These are phyloP conservation scores for Phlebiopsis flavidoalba DNA, from an alignment of 768 basidiomycete species.

Conservation along the genomic window DNA sequence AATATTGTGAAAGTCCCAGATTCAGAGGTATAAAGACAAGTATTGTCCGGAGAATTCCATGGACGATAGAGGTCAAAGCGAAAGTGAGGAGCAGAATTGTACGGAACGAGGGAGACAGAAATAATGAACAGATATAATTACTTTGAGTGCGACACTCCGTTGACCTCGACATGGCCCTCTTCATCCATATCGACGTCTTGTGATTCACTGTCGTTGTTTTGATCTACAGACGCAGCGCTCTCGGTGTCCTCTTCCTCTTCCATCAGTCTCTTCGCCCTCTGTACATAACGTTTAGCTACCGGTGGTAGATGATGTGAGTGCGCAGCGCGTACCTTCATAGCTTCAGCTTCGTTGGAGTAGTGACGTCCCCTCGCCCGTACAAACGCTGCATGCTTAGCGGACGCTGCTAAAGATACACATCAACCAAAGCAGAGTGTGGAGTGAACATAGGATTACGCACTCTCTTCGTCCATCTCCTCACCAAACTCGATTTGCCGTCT, in stretches of 20 bases:
- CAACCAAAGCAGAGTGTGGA: background rate
- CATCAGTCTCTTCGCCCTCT: conserved; percentile 64
- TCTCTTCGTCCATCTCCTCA: conserved; percentile 88
- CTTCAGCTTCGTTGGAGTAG: conserved; percentile 88
- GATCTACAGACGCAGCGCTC: conserved; percentile 14
- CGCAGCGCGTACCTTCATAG: conserved; percentile 68
- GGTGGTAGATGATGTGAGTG: background rate
- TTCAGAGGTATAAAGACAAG: background rate
- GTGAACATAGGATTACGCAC: conserved; percentile 37
- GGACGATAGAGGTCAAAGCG: background rate
- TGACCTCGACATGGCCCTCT: conserved; percentile 16
- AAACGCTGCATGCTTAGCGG: conserved; percentile 78
- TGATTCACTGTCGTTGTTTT: conserved; percentile 16
- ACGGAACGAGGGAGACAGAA: background rate
- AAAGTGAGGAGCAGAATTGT: background rate
- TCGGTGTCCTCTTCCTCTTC: conserved; percentile 44
- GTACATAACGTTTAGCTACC: background rate
- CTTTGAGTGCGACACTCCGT: conserved; percentile 16
- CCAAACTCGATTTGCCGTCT: conserved; percentile 61
- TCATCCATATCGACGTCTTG: conserved; percentile 22
- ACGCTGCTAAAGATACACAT: conserved; percentile 41
- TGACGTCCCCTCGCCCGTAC: conserved; percentile 76
- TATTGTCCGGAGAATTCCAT: background rate
- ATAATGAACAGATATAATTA: background rate
- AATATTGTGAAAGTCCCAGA: background rate